These are phyloP conservation scores for Paradendryphiella salina DNA, from an alignment of 2,329 filamentous ascomycete species.

Conservation along the genomic window DNA sequence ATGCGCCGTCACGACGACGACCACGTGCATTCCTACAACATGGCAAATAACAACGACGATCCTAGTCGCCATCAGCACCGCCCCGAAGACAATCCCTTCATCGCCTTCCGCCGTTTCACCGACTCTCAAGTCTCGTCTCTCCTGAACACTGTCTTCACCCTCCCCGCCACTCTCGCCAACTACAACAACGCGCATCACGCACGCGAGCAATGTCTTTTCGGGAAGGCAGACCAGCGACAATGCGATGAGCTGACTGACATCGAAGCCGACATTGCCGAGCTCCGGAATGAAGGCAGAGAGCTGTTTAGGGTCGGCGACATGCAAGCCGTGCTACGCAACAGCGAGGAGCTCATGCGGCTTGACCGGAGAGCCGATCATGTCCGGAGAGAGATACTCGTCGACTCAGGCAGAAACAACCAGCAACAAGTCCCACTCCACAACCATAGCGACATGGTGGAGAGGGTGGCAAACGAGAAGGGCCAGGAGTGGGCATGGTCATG, in stretches of 20 bases:
- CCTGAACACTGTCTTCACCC: conserved; percentile 56
- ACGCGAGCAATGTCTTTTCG: conserved; percentile 40
- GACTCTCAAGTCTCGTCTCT: conserved; percentile 61
- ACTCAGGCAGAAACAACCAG: conserved; percentile 1
- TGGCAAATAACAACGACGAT: conserved; percentile 32
- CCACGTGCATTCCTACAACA: conserved; percentile 10
- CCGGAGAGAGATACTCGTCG: conserved; percentile 29
- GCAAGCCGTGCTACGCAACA: conserved; percentile 33
- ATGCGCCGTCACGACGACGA: conserved; percentile 1
- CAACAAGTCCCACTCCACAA: not conserved
- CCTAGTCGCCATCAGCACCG: conserved; percentile 19
- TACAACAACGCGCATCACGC: conserved; percentile 38
- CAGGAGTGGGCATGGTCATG: conserved; percentile 44
- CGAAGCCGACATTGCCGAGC: conserved; percentile 24
- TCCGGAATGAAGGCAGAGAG: conserved; percentile 33
- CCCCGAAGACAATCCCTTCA: conserved; percentile 57
- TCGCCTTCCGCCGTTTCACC: conserved; percentile 63
- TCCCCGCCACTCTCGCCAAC: conserved; percentile 38
- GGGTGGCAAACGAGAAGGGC: conserved; percentile 36
- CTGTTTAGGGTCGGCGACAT: conserved; percentile 34
- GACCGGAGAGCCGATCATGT: conserved; percentile 34
- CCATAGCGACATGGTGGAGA: conserved; percentile 31
- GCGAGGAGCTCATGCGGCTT: conserved; percentile 39
- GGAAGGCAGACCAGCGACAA: conserved; percentile 32
- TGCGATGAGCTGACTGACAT: conserved; percentile 34